Evolutionary conservation across 768 basidiomycete species (phyloP).

Genomic region (Boletellus ananiceps): DNA sequence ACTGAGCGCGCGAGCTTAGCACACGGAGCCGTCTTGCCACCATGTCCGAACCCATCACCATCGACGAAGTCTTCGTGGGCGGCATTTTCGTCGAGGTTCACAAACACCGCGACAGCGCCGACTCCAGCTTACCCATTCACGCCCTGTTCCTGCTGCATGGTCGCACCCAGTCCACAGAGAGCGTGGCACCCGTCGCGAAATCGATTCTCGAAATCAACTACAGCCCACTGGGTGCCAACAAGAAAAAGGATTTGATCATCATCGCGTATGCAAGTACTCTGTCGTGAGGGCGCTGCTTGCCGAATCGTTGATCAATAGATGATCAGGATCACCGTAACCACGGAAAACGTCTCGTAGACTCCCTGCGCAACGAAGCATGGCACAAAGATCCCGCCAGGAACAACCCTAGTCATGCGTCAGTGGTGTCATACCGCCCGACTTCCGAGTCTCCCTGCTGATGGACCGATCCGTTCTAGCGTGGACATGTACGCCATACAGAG

Average conservation of each 20-base stretch:
- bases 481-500: slow-evolving; percentile 33
- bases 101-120: slow-evolving; percentile 13
- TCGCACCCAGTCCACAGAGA: slow-evolving; percentile 13
- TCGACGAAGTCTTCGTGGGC: slow-evolving; percentile 18
- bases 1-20: not conserved
- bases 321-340: slow-evolving; percentile 32
- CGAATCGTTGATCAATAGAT: not conserved
- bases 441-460: slow-evolving; percentile 1
- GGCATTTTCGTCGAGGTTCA: slow-evolving; percentile 26
- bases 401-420: slow-evolving; percentile 30
- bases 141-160: slow-evolving; percentile 29
- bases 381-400: slow-evolving; percentile 17
- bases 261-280: slow-evolving; percentile 24
- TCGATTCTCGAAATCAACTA: slow-evolving; percentile 23
- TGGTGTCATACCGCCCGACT: not conserved
- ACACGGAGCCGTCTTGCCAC: not conserved
- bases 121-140: slow-evolving; percentile 22
- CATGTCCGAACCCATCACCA: slow-evolving; percentile 17
- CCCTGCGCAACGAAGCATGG: slow-evolving; percentile 24
- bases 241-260: slow-evolving; percentile 26
- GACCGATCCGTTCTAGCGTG: slow-evolving; percentile 10
- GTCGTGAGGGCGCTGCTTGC: not conserved
- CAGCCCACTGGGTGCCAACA: slow-evolving; percentile 1
- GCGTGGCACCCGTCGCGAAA: slow-evolving; percentile 14
- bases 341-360: slow-evolving; percentile 24